Base-by-base conservation (phyloP, 2,329 filamentous ascomycete genomes). In the Colletotrichum plurivorum region DNA sequence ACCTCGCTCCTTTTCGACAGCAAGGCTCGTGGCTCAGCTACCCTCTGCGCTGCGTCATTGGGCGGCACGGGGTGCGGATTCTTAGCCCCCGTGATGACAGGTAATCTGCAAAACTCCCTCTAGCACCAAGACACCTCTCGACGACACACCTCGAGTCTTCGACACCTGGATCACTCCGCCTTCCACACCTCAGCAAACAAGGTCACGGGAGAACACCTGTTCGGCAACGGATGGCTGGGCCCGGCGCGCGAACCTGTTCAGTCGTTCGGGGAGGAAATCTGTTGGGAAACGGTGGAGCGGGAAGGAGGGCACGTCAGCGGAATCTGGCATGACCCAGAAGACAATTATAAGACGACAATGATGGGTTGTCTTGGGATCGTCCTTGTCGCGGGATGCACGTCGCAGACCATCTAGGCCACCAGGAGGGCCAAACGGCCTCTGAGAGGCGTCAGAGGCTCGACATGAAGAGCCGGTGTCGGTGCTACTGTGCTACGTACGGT, bases 21-120 rank as follows among this genome's bases (percentile, higher is more conserved):
- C 77, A 79, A 10, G 80, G 79, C 80, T 82, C 74, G 79, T 82
- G 79, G 79, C 76, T 75, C 76, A 56, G 51, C 43, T 67, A 22
- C 45, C 51, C 43, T 51, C 39, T 22, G 51, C 18, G 22, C 25
- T 67, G 51, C 62, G 67, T 61, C 63, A 61, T 67, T 57, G 67
- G 55, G 63, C 63, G 63, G 62, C 67, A 69, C 67, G 67, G 36
- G 67, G 36, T 57, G 27, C 43, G 18, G 4, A 52, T 36, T 45
- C 62, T 45, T 55, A 56, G 55, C 62, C 67, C 59, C 63, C 67
- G 63, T 69, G 67, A 69, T 56, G 61, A 54, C 31, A 51, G 63
- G 55, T 46, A 56, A 53, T 12, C 18, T 36, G 25, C n/a, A 64
- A 54, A 49, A 22, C 27, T 59, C 10, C 36, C 46, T 25, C 41